Base-by-base conservation (phyloP, 164 flowering plant genomes). In the Piper betle region DNA sequence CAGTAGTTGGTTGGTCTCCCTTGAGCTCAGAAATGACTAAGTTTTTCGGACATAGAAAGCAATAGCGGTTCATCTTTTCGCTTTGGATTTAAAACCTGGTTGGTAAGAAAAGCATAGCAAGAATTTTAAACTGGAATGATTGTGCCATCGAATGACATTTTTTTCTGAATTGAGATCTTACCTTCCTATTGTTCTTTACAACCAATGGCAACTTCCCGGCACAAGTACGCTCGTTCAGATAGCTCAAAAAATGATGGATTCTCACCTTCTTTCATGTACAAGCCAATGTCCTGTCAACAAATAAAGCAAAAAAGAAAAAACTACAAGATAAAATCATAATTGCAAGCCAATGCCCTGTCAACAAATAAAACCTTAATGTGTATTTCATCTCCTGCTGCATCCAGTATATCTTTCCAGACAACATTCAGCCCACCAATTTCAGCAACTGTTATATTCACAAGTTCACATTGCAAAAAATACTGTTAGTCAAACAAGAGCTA, bases 311-410 rank as follows among this genome's bases (percentile, higher is more conserved):
- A 25, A 25, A 25, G 33, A 25, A 25, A 25, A 25, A n/a, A n/a
- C n/a, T n/a, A n/a, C n/a, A n/a, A n/a, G n/a, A n/a, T n/a, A n/a
- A n/a, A n/a, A n/a, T n/a, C n/a, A n/a, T n/a, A n/a, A n/a, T n/a
- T n/a, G n/a, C 39, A 84, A 85, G 67, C 78, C 62, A 59, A 93
- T 76, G 66, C 83, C 91, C 98, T 93, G 72, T 55, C 58, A 33
- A 7, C 58, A 38, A 18, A 55, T 19, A 55, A 25, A 0, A 25
- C 98, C 91, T 91, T 91, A 33, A 91, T 78, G 61, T 93, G 90
- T 76, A 93, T 93, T 77, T 93, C 99, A 75, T 93, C 99, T 56
- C 99, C 99, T 39, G 86, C 94, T 56, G 92, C 90, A 72, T 93
- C 75, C 48, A 93, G 80, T 62, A 93, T 80, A 67, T 90, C 99